Percentiles rank a stretch among this genome's conserved stretches.
phyloP scores from a whole-genome alignment of 495 filamentous ascomycete species.

The Aspergillus sparsus region DNA sequence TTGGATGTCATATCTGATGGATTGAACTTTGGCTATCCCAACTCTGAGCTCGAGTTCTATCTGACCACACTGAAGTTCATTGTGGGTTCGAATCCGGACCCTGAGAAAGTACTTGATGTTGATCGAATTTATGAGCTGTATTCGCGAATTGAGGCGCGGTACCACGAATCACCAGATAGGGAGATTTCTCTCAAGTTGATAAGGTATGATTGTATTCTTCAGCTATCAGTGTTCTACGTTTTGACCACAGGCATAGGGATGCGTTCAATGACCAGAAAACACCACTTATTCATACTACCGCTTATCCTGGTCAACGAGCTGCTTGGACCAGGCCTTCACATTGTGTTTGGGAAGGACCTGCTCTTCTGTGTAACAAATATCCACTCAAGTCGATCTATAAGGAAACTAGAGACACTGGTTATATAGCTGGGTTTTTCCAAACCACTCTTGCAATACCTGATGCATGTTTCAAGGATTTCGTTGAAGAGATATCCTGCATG shows the following conservation, averaged over 20 bases:
- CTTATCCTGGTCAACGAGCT: neutral
- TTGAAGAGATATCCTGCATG: no score
- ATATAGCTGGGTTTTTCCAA: constrained; percentile 25
- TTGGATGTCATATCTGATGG: constrained; percentile 2
- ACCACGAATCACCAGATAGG: constrained; percentile 6
- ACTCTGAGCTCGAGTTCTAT: constrained; percentile 21
- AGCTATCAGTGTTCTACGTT: neutral
- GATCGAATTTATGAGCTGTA: constrained; percentile 23
- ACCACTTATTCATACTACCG: constrained; percentile 6
- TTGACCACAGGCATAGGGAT: neutral
- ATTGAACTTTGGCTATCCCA: constrained; percentile 16
- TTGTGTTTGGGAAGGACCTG: constrained; percentile 26
- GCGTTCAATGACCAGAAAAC: neutral
- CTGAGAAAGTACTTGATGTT: neutral
- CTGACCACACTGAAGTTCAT: constrained; percentile 13
- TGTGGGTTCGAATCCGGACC: constrained; percentile 1
- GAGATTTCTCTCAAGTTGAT: constrained; percentile 7
- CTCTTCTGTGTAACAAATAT: constrained; percentile 9
- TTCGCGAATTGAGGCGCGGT: constrained; percentile 13
- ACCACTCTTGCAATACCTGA: constrained; percentile 21
- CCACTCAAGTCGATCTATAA: constrained; percentile 19
- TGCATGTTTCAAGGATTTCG: constrained; percentile 20
- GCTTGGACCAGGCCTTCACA: constrained; percentile 4
- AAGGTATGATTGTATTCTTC: constrained; percentile 1
- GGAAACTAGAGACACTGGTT: constrained; percentile 6